Conservation (phyloP, 1,284 basidiomycete species). For the Irpex sp. region DNA sequence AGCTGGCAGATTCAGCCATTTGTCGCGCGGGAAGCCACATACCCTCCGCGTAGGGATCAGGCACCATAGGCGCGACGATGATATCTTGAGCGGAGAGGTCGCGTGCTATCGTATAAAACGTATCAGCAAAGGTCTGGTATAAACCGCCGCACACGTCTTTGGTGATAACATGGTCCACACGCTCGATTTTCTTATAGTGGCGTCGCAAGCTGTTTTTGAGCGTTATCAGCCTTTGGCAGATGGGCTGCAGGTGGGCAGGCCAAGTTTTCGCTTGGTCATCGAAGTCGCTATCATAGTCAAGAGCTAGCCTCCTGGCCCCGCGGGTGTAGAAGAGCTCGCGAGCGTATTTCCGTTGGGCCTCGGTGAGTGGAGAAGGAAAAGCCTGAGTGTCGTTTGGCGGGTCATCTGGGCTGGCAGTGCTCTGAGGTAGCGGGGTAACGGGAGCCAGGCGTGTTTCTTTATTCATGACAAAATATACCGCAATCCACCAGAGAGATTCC, state of each 20-base stretch:
- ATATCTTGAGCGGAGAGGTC: background rate
- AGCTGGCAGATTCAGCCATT: too few species aligned
- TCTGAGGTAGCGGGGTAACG: background rate
- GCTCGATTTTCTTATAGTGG: background rate
- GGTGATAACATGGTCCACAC: background rate
- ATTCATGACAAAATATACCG: background rate
- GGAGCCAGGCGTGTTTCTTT: background rate
- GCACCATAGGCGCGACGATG: background rate
- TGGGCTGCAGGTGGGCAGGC: background rate
- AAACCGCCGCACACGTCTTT: background rate
- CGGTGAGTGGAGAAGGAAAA: background rate
- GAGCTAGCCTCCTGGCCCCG: background rate
- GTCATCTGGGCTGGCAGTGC: background rate
- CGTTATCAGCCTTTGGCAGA: background rate
- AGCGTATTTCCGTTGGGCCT: background rate
- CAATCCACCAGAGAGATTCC: background rate
- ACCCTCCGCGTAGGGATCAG: background rate
- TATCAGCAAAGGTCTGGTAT: background rate
- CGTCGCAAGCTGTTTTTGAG: background rate
- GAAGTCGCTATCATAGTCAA: too few species aligned
- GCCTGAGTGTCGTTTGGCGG: background rate
- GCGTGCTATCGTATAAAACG: background rate
- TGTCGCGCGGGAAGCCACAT: background rate
- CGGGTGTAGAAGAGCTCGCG: background rate
- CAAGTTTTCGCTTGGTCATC: background rate